A percentile compares a stretch with the other conserved stretches of the same genome.
Conservation (phyloP, 192 early-diverging fungal genomes). For the Mortierella alpina region DNA sequence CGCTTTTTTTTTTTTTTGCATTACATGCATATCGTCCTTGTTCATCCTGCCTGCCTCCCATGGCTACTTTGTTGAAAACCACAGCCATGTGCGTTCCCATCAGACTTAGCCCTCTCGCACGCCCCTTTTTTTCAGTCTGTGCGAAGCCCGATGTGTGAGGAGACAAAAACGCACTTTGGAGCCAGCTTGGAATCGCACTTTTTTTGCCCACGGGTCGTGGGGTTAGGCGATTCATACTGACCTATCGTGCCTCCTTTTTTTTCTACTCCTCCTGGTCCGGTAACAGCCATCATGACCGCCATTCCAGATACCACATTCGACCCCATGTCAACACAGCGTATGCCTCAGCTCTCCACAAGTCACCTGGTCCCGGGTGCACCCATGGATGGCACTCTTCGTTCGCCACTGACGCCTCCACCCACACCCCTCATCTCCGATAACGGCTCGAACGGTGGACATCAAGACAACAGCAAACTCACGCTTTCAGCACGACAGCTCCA, state of each 20-base stretch:
- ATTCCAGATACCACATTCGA: conserved; percentile 31
- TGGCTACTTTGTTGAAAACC: no score
- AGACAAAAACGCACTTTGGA: no score
- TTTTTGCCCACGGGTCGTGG: no score
- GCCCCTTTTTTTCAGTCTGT: no score
- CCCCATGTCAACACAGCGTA: conserved; percentile 17
- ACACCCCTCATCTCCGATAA: conserved; percentile 40
- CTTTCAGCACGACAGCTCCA: conserved; percentile 56
- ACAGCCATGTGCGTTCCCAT: no score
- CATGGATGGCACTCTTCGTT: conserved; percentile 12
- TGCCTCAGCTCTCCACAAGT: conserved; percentile 31
- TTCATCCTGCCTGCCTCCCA: no score
- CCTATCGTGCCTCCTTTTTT: background rate
- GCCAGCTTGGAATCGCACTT: no score
- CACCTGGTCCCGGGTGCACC: conserved; percentile 29
- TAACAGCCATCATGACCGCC: conserved; percentile 22
- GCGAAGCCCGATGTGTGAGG: no score
- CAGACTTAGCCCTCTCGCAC: no score
- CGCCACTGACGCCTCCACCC: conserved; percentile 47
- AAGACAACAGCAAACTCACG: conserved; percentile 29
- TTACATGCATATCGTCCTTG: no score
- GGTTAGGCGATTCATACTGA: background rate
- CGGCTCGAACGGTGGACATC: background rate
- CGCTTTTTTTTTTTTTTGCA: no score
- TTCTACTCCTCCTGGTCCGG: background rate